Base-by-base conservation (phyloP, 208 protist species). In the Angomonas deanei region DNA sequence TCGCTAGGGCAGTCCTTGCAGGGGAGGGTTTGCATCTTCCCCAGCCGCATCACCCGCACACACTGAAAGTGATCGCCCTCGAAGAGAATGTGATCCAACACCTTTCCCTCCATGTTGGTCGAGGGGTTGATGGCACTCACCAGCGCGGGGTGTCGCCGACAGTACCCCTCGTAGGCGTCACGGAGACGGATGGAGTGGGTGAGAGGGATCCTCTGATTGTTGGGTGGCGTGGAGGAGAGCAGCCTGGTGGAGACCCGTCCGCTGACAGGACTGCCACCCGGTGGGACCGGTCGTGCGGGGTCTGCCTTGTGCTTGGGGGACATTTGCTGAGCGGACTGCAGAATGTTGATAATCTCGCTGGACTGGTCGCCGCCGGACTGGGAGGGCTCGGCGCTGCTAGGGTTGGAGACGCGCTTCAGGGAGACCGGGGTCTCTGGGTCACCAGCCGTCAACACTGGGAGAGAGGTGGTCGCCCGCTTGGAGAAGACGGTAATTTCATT, bases 81-180 rank as follows among this genome's bases (percentile, higher is more conserved):
- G 53, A 84, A 79, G 5, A 95, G 49, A 48, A 95, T 82, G 70
- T 95, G 84, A 60, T 95, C 89, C n/a, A 93, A 67, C 54, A 95
- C 89, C 68, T 80, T 86, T 4, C 89, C 88, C 63, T 93, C 86
- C 56, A 69, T 68, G 57, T 83, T 86, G 6, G 75, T 78, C 4
- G 80, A 90, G 10, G 85, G 81, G 66, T 91, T 90, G 23, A 92
- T 78, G 2, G 84, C 84, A 0, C 84, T 83, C 15, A 95, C 86
- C 5, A 59, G 61, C 0, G 61, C 54, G 3, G 81, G 83, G 62
- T 95, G 74, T 34, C 58, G 70, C 19, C 62, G 68, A 57, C 80
- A 80, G 68, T 95, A 95, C 28, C 34, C 30, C 34, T 73, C 80
- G 61, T 95, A 95, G 50, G 74, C 74, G 57, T 92, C 76, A 21